Base-by-base conservation (phyloP, 2,329 filamentous ascomycete species). In the Gyromitra esculenta region DNA sequence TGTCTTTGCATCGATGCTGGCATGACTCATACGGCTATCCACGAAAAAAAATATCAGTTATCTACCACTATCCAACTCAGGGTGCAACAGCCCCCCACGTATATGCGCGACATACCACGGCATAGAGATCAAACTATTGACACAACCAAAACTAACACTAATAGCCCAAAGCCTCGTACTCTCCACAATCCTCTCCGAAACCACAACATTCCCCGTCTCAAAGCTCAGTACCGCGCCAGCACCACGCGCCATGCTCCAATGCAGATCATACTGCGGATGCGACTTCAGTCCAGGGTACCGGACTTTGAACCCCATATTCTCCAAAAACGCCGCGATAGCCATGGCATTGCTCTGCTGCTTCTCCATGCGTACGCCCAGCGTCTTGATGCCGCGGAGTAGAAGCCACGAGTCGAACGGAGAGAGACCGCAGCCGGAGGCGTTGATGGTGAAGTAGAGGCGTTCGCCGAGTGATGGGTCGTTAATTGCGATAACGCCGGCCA, bases 11-110 rank as follows among this genome's bases (percentile, higher is more conserved):
- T 98, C 96, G 82, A 99, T 99, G 83, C 93, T 97, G 50, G 96
- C 96, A 84, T 99, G 96, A 85, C 95, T 98, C 96, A 99, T 99
- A 82, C 95, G 94, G 85, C 96, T 99, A 7, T 96, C 95, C 95
- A 65, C n/a, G 21, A 13, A 21, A 4, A 15, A 72, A 11, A 78
- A 25, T 9, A 59, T 41, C 15, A 7, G 13, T 31, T 31, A 31
- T 31, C 25, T 1, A n/a, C 39, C 3, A 57, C 25, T 31, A 31
- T 31, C 25, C 25, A 31, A 31, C 25, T 31, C 25, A 4, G 25
- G 25, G 25, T 31, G 25, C 25, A 31, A 31, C 25, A 31, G 25
- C 25, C 4, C 25, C 25, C 25, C 25, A 3, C 25, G 18, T 25
- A 25, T 11, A 35, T 15, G 11, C 7, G 11, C 5, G 35, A 31